A percentile compares a stretch with the other conserved stretches of the same genome.
These are phyloP conservation scores for Coemansia sp. DNA, from an alignment of 192 early-diverging fungal species.

Conservation along the genomic window DNA sequence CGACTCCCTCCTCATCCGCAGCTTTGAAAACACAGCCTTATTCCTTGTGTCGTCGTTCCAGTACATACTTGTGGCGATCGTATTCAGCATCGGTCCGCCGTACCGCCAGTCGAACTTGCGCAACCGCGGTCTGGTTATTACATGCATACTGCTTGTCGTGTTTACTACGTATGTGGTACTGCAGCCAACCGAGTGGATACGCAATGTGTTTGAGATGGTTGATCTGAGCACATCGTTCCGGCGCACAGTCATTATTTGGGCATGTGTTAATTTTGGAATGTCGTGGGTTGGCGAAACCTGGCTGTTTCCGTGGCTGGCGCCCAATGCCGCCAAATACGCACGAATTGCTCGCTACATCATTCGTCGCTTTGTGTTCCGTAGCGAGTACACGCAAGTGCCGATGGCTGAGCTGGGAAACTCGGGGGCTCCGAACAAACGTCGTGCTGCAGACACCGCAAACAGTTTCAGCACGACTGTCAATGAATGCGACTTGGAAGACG, in stretches of 20 bases:
- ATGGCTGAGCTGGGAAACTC: neutral
- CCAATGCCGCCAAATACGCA: slow-evolving; percentile 16
- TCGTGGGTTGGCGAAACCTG: slow-evolving; percentile 38
- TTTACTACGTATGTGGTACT: slow-evolving; percentile 62
- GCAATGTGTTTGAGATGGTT: slow-evolving; percentile 69
- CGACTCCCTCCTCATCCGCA: slow-evolving; percentile 67
- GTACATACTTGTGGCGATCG: slow-evolving; percentile 86
- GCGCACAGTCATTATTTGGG: slow-evolving; percentile 60
- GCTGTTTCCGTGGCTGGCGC: slow-evolving; percentile 43
- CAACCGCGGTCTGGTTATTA: slow-evolving; percentile 58
- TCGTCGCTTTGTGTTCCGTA: slow-evolving; percentile 17
- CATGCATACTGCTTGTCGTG: slow-evolving; percentile 61
- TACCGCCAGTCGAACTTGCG: slow-evolving; percentile 86
- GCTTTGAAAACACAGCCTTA: slow-evolving; percentile 89
- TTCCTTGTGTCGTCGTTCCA: slow-evolving; percentile 92
- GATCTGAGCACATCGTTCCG: slow-evolving; percentile 59
- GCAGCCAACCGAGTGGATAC: slow-evolving; percentile 55
- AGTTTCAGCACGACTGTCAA: slow-evolving; percentile 27
- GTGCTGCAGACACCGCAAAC: slow-evolving; percentile 1
- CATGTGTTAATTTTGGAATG: slow-evolving; percentile 58
- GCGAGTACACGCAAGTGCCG: slow-evolving; percentile 21
- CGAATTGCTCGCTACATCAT: slow-evolving; percentile 25
- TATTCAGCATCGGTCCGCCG: slow-evolving; percentile 95
- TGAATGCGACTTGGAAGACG: slow-evolving; percentile 28
- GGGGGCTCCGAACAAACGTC: slow-evolving; percentile 11